Percentiles rank a stretch among this genome's conserved stretches.
These are phyloP conservation scores for Mimosa pudica DNA, from an alignment of 306 rosid species.

Conservation along the genomic window DNA sequence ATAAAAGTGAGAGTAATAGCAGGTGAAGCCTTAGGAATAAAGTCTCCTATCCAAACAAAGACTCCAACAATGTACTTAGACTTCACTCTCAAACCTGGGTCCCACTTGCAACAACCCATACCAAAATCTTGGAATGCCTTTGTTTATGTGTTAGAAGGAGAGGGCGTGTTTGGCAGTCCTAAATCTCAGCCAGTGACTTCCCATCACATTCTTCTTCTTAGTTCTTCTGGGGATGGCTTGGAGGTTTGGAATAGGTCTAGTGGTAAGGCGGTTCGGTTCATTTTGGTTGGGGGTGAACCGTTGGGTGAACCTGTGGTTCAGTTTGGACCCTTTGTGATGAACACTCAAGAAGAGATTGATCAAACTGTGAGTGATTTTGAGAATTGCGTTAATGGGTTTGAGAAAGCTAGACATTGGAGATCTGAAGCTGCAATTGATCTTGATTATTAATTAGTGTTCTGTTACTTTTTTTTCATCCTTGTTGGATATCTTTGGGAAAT, in stretches of 20 bases:
- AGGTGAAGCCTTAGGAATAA: conserved; percentile 84
- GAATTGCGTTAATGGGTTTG: conserved; percentile 81
- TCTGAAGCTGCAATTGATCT: conserved; percentile 55
- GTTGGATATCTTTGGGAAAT: not conserved
- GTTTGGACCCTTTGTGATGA: conserved; percentile 98
- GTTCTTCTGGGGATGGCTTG: conserved; percentile 72
- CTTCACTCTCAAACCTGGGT: conserved; percentile 78
- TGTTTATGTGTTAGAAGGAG: conserved; percentile 87
- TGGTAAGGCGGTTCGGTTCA: conserved; percentile 60
- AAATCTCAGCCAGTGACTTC: conserved; percentile 49
- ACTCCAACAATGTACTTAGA: conserved; percentile 96
- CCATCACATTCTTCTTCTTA: conserved; percentile 81
- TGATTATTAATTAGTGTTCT: conserved; percentile 37
- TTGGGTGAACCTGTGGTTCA: conserved; percentile 78
- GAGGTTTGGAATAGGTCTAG: conserved; percentile 85
- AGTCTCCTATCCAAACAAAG: conserved; percentile 83
- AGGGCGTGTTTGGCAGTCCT: conserved; percentile 69
- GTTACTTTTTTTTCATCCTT: not conserved
- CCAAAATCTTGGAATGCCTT: conserved; percentile 88
- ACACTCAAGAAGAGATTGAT: conserved; percentile 82
- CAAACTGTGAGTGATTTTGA: conserved; percentile 90
- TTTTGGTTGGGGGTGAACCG: conserved; percentile 88
- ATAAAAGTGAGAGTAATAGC: conserved; percentile 85
- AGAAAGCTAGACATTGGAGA: conserved; percentile 91
- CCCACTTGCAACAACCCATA: conserved; percentile 69